These are phyloP conservation scores for Flaveria linearis DNA, from an alignment of 129 eudicot genomes.

Conservation along the genomic window DNA sequence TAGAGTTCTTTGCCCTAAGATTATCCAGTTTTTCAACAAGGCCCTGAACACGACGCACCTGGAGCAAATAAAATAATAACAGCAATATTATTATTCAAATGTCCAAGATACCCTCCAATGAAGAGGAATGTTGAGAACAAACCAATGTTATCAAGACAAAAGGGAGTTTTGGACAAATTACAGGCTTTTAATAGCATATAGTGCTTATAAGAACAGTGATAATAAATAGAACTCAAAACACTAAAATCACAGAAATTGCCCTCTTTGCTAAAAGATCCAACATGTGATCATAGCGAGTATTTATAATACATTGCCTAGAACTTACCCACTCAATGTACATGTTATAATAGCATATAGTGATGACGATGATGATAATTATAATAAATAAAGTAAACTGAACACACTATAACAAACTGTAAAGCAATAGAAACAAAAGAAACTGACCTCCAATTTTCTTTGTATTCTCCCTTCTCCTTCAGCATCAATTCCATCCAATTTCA, in stretches of 20 bases:
- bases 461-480: constrained; percentile 87
- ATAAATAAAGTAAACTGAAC: not conserved
- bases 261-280: too few species aligned
- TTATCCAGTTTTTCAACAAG: constrained; percentile 64
- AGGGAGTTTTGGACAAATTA: not conserved
- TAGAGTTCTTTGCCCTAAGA: constrained; percentile 58
- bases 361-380: not conserved
- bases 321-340: not conserved
- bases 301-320: not conserved
- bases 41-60: constrained; percentile 89
- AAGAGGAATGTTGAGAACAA: constrained; percentile 1
- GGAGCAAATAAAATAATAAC: constrained; percentile 16
- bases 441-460: constrained; percentile 77
- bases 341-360: not conserved
- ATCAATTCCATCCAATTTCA: constrained; percentile 78
- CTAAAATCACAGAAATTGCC: too few species aligned
- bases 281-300: too few species aligned
- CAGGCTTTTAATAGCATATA: not conserved
- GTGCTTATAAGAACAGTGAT: not conserved
- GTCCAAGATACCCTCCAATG: constrained; percentile 1
- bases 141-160: not conserved
- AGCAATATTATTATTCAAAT: not conserved
- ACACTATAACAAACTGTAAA: not conserved
- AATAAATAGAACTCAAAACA: too few species aligned
- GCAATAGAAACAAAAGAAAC: constrained; percentile 6